Evolutionary conservation across 2,329 filamentous ascomycete species (phyloP), one percentile per base, ranked within the genome.

Genomic region (Arthrobotrys iridis): DNA sequence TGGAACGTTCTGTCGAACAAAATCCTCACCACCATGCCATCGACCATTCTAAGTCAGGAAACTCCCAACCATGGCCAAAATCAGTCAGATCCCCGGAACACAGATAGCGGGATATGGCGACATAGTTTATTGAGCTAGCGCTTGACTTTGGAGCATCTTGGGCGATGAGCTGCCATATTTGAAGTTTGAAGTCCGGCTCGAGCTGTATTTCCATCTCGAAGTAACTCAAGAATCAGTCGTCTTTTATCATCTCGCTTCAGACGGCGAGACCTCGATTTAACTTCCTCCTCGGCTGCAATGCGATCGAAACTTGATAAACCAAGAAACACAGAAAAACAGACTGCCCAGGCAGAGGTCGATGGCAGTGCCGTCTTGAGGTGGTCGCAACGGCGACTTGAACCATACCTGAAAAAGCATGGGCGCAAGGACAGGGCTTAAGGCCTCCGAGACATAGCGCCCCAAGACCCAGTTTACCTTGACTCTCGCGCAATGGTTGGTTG

Each of bases 361-460:
- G 30, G 64, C 22, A 33, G 52, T 60, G 50, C 52, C 52, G 52
- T 50, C 63, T 67, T 30, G 40, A 45, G 45, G 40, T 52, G 55
- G 37, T 45, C 33, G 41, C 65, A 70, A 70, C 43, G 64, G 64
- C 55, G 64, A 68, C 43, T 60, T 50, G 41, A 11, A n/a, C 46
- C 28, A 52, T 33, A 10, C 64, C 52, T 22, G 15, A 52, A 62
- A 43, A 60, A 55, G 65, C 55, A 62, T 70, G 57, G 65, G 40
- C 43, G 22, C 35, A 59, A 43, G 35, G 57, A 48, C 55, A 70
- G 65, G 55, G 55, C 41, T 70, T 58, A 60, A 70, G 65, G 65
- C 65, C 60, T 70, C 65, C 65, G 65, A 70, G 65, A 70, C 65
- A 70, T 62, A 28, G 43, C 33, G 35, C 50, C 50, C 45, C 28